Base-by-base conservation (phyloP, 2,329 filamentous ascomycete species). In the Septoria linicola region DNA sequence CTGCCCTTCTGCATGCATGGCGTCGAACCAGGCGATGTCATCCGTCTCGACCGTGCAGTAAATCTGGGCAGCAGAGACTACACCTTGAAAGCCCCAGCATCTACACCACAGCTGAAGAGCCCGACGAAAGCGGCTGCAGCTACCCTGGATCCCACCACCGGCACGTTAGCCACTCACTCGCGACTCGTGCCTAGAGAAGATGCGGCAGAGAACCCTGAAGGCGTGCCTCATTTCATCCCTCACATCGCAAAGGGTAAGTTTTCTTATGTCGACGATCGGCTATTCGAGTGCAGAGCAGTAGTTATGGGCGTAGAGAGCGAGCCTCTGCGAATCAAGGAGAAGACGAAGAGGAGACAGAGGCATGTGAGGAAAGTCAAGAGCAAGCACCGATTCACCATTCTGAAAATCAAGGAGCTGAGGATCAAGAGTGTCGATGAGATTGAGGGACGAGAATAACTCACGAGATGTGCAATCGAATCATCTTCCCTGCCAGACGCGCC, bases 341-440 rank as follows among this genome's bases (percentile, higher is more conserved):
- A 80, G 73, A 80, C 76, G 65, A 86, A 86, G 70, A 76, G 88
- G 66, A 79, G 86, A 66, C 77, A 81, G 63, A 73, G 82, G 57
- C 78, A 81, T 67, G 79, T 81, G 42, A 89, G 84, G 76, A 82
- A 80, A 53, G 86, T 93, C 8, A 85, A 80, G 75, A 96, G 89
- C 77, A 96, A 99, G 80, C 89, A 95, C 68, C 80, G 82, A 65
- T 96, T 87, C 71, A 99, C 93, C 2, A 81, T 96, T 17, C 67
- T 99, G 71, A 80, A 84, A 66, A 87, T 99, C 58, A 86, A 87
- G 67, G 88, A 97, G 72, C 68, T 97, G 57, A 85, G 80, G 67
- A 78, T 95, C 4, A 80, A 76, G 70, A 74, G 72, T 20, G 56
- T 78, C 53, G 80, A 82, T 43, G 75, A 81, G 67, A 69, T 82